These are phyloP conservation scores for Moricandia moricandioides DNA, from an alignment of 345 rosid species.

Conservation along the genomic window DNA sequence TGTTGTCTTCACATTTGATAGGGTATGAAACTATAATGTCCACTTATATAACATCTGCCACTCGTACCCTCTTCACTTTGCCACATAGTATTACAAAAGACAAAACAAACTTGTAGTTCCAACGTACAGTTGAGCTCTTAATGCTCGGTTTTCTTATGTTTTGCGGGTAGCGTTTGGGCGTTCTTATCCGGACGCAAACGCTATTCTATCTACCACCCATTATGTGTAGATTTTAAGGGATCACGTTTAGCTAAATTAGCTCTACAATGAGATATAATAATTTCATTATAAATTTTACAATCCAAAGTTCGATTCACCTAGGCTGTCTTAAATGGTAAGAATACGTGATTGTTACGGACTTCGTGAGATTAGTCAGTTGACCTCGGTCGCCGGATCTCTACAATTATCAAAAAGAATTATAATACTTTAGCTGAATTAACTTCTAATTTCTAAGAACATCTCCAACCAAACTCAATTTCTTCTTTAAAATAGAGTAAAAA, in stretches of 20 bases:
- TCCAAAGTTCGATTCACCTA: no score
- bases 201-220: background rate
- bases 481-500: no score
- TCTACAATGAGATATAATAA: background rate
- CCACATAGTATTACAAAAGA: slow-evolving; percentile 30
- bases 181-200: background rate
- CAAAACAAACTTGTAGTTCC: slow-evolving; percentile 32
- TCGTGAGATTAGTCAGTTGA: no score
- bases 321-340: no score
- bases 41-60: slow-evolving; percentile 32
- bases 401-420: no score
- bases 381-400: no score
- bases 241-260: background rate
- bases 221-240: background rate
- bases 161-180: background rate
- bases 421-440: no score
- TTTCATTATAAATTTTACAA: no score
- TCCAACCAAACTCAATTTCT: no score
- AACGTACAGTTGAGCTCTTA: slow-evolving; percentile 28
- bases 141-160: background rate
- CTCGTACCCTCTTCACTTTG: slow-evolving; percentile 34
- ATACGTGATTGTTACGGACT: no score
- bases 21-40: slow-evolving; percentile 34
- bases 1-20: slow-evolving; percentile 34
- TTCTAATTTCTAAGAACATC: no score